Evolutionary conservation across 73 alveolate genomes (phyloP).

Genomic region (Breviolum minutum): DNA sequence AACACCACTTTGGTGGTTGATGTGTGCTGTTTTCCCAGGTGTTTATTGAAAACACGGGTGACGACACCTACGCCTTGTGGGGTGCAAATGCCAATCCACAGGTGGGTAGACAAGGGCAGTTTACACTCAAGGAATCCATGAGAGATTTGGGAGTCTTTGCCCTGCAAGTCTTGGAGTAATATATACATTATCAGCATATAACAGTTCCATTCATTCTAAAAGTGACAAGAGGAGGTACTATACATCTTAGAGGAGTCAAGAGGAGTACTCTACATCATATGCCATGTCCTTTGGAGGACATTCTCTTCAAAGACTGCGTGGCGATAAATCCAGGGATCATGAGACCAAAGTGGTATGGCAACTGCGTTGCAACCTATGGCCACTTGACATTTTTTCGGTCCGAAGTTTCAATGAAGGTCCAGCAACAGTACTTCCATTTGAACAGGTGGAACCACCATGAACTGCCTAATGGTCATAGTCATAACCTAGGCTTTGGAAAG

Average conservation of each 20-base stretch:
- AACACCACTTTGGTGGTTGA: too few species aligned
- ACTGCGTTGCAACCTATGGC: constrained; percentile 82
- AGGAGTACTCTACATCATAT: too few species aligned
- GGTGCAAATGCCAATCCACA: constrained; percentile 41
- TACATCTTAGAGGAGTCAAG: too few species aligned
- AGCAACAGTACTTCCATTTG: too few species aligned
- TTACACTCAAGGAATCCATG: too few species aligned
- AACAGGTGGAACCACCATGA: too few species aligned
- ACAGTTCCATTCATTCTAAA: too few species aligned
- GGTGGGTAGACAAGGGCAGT: neutral
- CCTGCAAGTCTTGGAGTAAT: too few species aligned
- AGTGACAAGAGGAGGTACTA: too few species aligned
- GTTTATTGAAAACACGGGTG: constrained; percentile 29
- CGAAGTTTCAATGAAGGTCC: neutral
- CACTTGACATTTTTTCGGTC: neutral
- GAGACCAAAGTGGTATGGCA: constrained; percentile 93
- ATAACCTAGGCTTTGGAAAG: too few species aligned
- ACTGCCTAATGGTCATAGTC: neutral
- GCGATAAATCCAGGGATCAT: constrained; percentile 71
- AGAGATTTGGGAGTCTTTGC: too few species aligned
- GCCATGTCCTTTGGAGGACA: neutral
- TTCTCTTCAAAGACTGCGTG: constrained; percentile 23
- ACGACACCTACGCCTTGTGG: constrained; percentile 79
- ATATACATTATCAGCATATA: too few species aligned
- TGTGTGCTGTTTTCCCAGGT: neutral